Evolutionary conservation across 2,329 filamentous ascomycete species (phyloP), one percentile per base, ranked within the genome.

Genomic region (Sclerotinia sclerotiorum): DNA sequence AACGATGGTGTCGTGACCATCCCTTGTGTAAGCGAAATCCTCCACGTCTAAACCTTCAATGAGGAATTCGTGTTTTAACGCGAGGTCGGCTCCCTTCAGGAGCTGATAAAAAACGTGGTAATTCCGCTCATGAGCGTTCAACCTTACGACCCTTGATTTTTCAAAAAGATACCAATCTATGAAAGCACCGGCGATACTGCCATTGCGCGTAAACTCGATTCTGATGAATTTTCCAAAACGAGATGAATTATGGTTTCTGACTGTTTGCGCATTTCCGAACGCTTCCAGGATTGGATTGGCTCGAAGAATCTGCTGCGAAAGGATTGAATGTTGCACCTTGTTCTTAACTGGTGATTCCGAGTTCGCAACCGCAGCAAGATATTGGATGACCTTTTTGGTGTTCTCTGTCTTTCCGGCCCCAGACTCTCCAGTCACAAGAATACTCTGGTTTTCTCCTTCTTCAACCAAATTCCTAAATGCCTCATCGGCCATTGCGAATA

Each of bases 341-440:
- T 83, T 81, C 83, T 89, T 81, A 79, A 85, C 77, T 2, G 90
- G 85, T 0, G 89, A 88, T 69, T 98, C 94, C 0, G 92, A 88
- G 54, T 92, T 91, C 13, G 95, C 95, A 57, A 99, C 95, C 1
- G 95, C 93, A 19, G 95, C 95, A 55, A 99, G 87, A 77, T 99
- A 99, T 76, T 99, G 96, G 67, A 99, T 99, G 74, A 99, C 95
- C 79, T 99, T 99, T 78, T 99, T 99, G 21, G 95, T 99, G 78
- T 99, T 99, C 79, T 99, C 95, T 0, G 95, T 99, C 82, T 99
- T 99, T 74, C 95, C 95, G 46, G 95, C 95, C 77, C 95, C 95
- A 24, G 95, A 99, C 81, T 99, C 95, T 80, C 95, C 95, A 3
- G 95, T 99, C 29, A 99, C 96, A 65, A 99, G 84, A 75, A 99